Percentiles rank a stretch among this genome's conserved stretches.
Conservation (phyloP, 2,329 filamentous ascomycete genomes). For the Nemania sp. region DNA sequence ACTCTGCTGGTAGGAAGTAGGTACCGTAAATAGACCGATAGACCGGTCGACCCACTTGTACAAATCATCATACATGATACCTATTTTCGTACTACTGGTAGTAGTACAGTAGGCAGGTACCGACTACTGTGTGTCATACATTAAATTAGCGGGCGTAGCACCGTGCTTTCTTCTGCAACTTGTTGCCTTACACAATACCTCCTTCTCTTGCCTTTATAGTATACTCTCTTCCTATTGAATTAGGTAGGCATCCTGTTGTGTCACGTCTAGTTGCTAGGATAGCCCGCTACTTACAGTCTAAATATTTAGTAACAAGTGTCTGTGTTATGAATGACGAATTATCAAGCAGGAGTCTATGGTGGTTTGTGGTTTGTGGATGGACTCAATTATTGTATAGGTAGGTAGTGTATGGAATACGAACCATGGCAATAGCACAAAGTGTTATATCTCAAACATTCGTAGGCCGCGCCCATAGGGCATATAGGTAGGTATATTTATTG, state of each 20-base stretch:
- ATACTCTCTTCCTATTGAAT: no score
- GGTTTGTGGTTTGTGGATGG: background rate
- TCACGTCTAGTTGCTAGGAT: no score
- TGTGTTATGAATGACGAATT: background rate
- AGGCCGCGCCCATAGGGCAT: background rate
- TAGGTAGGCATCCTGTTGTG: no score
- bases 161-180: no score
- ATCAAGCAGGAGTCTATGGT: background rate
- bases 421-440: background rate
- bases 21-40: no score
- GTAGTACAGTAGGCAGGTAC: background rate
- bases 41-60: slow-evolving; percentile 8
- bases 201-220: no score
- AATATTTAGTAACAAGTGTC: no score
- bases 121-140: background rate
- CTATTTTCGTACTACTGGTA: background rate
- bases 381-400: background rate
- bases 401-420: no score
- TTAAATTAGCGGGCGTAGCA: no score
- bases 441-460: background rate
- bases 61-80: background rate
- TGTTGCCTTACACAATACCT: no score
- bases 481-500: background rate
- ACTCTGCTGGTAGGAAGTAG: no score
- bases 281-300: no score